A percentile compares a stretch with the other conserved stretches of the same genome.
Conservation (phyloP, 2,329 filamentous ascomycete species). For the Fusarium agapanthi region DNA sequence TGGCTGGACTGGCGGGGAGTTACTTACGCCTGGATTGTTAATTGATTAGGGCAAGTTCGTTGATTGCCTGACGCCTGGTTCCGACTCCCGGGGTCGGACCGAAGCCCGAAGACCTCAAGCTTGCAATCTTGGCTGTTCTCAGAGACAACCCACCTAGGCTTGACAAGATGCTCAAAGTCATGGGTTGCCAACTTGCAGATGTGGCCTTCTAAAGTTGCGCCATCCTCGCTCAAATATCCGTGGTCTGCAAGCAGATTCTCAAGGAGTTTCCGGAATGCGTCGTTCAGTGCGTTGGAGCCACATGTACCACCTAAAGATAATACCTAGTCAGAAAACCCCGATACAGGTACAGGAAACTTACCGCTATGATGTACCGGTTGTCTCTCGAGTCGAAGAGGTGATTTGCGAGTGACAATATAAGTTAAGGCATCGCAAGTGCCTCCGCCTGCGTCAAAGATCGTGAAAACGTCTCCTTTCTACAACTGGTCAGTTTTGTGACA, state of each 20-base stretch:
- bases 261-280: neutral
- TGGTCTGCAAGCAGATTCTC: neutral
- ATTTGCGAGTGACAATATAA: neutral
- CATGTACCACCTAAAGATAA: neutral
- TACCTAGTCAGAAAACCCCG: neutral
- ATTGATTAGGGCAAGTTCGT: neutral
- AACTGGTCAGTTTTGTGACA: no score
- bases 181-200: neutral
- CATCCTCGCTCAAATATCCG: neutral
- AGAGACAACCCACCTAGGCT: neutral
- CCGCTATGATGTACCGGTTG: neutral
- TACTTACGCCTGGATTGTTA: neutral
- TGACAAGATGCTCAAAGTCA: neutral
- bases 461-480: neutral
- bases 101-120: neutral
- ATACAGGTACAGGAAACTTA: neutral
- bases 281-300: slow-evolving; percentile 9
- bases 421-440: neutral
- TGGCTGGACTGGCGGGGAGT: neutral
- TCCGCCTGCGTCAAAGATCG: slow-evolving; percentile 1
- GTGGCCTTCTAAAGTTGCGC: neutral
- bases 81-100: neutral
- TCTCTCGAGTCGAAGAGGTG: neutral
- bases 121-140: neutral
- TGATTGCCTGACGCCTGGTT: neutral